Percentiles rank a stretch among this genome's conserved stretches.
Conservation (phyloP, 441 rosid genomes). For the Macaranga tanarius region DNA sequence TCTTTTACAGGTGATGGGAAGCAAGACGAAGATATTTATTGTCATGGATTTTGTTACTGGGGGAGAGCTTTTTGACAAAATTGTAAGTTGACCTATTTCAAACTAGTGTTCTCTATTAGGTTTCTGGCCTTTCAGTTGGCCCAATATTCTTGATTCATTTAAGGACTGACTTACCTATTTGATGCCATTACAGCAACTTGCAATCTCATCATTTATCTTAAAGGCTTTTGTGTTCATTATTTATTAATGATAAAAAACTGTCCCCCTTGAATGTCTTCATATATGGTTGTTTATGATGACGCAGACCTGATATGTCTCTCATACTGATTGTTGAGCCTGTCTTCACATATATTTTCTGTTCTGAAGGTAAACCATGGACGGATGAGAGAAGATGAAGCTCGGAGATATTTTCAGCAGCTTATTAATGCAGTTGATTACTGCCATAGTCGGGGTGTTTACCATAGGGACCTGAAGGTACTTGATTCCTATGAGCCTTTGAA, state of each 20-base stretch:
- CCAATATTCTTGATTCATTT: not conserved
- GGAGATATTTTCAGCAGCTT: conserved; percentile 94
- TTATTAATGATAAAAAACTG: not conserved
- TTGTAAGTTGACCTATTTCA: conserved; percentile 51
- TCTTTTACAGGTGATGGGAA: conserved; percentile 81
- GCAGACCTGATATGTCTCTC: not conserved
- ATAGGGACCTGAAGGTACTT: conserved; percentile 87
- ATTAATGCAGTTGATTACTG: conserved; percentile 92
- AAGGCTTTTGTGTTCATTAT: not conserved
- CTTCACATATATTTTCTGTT: conserved; percentile 9
- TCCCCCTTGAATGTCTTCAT: not conserved
- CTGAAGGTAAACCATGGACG: conserved; percentile 82
- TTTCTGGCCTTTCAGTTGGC: not conserved
- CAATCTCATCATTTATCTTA: not conserved
- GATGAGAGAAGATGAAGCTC: conserved; percentile 86
- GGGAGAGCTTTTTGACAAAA: conserved; percentile 94
- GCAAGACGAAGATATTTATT: conserved; percentile 87
- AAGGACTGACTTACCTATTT: not conserved
- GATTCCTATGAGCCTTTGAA: conserved; percentile 5
- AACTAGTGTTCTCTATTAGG: not conserved
- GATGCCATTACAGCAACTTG: not conserved
- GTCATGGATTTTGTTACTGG: conserved; percentile 85
- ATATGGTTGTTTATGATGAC: not conserved
- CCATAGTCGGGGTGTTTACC: conserved; percentile 97
- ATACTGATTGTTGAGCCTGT: not conserved